Evolutionary conservation across 1,284 basidiomycete genomes (phyloP), one percentile per base, ranked within the genome.

Genomic region (Fomitopsis pinicola): DNA sequence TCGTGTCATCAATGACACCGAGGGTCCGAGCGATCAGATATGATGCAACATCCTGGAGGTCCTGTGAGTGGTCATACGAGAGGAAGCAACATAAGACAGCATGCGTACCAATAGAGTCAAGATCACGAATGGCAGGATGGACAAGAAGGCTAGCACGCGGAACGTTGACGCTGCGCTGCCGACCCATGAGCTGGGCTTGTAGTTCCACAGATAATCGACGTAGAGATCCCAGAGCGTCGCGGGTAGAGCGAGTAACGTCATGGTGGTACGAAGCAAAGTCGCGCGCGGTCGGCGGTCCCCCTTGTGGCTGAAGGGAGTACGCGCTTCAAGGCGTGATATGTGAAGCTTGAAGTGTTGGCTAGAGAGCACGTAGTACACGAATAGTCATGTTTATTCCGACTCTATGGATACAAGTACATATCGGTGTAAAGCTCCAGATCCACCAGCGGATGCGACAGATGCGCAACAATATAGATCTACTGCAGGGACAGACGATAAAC

Each of bases 1-100:
- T 85, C 60, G 85, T 83, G 63, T 83, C 81, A 72, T 90, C 88
- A 64, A 89, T 81, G 62, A 91, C 82, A 33, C 90, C 91, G 52
- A 92, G 80, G 5, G 89, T 92, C 62, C 90, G 86, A n/a, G 88
- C 91, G 68, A 92, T 88, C 59, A 85, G 83, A 67, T 92, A 92
- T n/a, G 91, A 89, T 7, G 84, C 79, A 59, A 92, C 84, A 71
- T 92, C 90, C 90, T 92, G 19, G 9, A n/a, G 19, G n/a, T 66
- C 42, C 4, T 28, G 40, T 42, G 54, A 30, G 42, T 44, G 38
- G 48, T 2, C 12, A 15, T 50, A 33, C 14, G 35, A 48, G 40
- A 48, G n/a, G 52, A 30, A 38, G 54, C 54, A 28, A 30, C 38
- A 46, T 54, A n/a, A 53, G 42, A 44, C 22, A 50, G 33, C 14